Conservation (phyloP, 768 basidiomycete genomes). For the Amanita phalloides region DNA sequence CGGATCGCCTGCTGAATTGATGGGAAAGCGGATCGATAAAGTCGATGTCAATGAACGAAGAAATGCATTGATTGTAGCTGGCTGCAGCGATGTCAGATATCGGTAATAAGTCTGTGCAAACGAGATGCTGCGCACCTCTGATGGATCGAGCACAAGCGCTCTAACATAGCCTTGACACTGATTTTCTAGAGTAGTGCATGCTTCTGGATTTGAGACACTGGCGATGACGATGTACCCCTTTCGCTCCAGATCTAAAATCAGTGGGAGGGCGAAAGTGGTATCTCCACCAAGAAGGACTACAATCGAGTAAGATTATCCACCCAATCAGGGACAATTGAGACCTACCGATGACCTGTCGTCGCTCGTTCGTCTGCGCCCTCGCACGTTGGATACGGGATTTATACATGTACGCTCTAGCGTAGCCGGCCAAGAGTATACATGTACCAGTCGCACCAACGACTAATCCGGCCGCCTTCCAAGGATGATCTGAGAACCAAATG, state of each 20-base stretch:
- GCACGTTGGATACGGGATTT: conserved; percentile 31
- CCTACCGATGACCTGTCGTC: conserved; percentile 63
- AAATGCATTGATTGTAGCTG: conserved; percentile 62
- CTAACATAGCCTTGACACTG: conserved; percentile 67
- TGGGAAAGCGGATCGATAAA: conserved; percentile 74
- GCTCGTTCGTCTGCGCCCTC: conserved; percentile 36
- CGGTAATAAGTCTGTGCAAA: neutral
- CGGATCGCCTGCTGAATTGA: conserved; percentile 72
- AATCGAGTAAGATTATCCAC: neutral
- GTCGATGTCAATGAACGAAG: conserved; percentile 74
- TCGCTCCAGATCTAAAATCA: conserved; percentile 65
- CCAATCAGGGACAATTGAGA: conserved; percentile 3
- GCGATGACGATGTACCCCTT: conserved; percentile 78
- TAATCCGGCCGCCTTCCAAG: conserved; percentile 48
- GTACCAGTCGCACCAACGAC: conserved; percentile 48
- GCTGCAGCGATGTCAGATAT: conserved; percentile 26
- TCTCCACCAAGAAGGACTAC: conserved; percentile 80
- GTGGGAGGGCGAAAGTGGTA: conserved; percentile 53
- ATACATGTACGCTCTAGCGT: conserved; percentile 24
- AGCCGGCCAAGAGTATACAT: conserved; percentile 48
- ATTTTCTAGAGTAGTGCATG: conserved; percentile 53
- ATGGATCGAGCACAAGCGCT: conserved; percentile 72
- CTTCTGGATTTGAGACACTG: conserved; percentile 62
- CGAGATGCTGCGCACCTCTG: conserved; percentile 38
- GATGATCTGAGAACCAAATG: conserved; percentile 47